Base-by-base conservation (phyloP, 345 rosid genomes). In the Zanthoxylum bungeanum region DNA sequence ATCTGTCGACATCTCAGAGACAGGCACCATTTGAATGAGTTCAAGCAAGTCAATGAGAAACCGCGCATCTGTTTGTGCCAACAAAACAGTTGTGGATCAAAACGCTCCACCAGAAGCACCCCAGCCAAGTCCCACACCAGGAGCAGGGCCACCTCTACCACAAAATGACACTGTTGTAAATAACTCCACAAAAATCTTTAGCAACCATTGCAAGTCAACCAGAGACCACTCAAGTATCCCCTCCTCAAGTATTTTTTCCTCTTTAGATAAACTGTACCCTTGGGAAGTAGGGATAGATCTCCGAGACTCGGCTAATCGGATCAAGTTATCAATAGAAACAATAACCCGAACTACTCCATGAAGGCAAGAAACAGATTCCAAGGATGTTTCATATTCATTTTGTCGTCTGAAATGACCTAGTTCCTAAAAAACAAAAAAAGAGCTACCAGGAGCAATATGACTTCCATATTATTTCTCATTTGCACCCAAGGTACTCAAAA, bases 121-220 rank as follows among this genome's bases (percentile, higher is more conserved):
- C 97, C 97, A 94, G 64, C 98, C 97, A 59, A 87, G 66, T 71
- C 95, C 97, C 37, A 89, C 78, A 52, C 98, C 97, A 14, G 98
- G 98, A 71, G 93, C 89, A 36, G 88, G 90, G 64, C 98, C 98
- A 46, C 97, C 97, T 85, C 98, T 86, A 64, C 93, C 85, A 90
- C 71, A 69, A 68, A 66, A 5, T 74, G 77, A 91, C 90, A 90
- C 71, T 31, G 91, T 82, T 68, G 83, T 75, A 53, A 87, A 69
- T 58, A 69, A 76, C 73, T 86, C 80, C 60, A 71, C 75, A 73
- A 92, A 85, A 72, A 82, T 55, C 53, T 80, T 58, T 28, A 86
- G 73, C 73, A 88, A 68, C 22, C 74, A 75, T 80, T 81, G 75
- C 71, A 90, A 58, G 68, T 86, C 91, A 74, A 64, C 67, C 62